Percentiles rank a stretch among this genome's conserved stretches.
phyloP scores from a whole-genome alignment of 306 rosid genomes.

The Prunus kanzakura region DNA sequence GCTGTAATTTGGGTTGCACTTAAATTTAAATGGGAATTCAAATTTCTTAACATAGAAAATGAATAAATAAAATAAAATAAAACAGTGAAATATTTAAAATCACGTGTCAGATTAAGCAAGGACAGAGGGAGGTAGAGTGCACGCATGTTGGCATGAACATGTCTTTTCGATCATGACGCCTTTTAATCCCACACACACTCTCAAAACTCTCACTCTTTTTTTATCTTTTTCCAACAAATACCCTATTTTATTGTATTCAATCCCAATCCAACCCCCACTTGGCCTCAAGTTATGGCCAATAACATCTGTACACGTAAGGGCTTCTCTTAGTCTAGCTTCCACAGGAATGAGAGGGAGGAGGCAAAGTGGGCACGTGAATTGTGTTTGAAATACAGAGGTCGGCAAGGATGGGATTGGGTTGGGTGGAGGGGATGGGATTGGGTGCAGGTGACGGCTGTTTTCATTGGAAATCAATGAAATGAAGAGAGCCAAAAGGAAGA shows the following conservation, averaged over 20 bases:
- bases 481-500: neutral
- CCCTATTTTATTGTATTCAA: neutral
- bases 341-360: neutral
- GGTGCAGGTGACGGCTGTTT: neutral
- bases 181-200: neutral
- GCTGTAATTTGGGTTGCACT: neutral
- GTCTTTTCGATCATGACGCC: slow-evolving; percentile 14
- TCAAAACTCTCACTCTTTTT: neutral
- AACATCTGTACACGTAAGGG: too few relatives aligned
- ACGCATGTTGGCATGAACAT: slow-evolving; percentile 23
- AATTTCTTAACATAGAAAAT: too few relatives aligned
- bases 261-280: too few relatives aligned
- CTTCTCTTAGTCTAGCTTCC: neutral
- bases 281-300: too few relatives aligned
- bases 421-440: neutral
- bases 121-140: slow-evolving; percentile 3
- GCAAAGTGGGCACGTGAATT: slow-evolving; percentile 20
- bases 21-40: neutral
- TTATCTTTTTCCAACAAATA: neutral
- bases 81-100: neutral
- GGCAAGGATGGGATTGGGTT: neutral
- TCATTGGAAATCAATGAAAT: neutral
- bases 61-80: neutral
- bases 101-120: neutral
- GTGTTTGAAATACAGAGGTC: neutral